A percentile compares a stretch with the other conserved stretches of the same genome.
Conservation (phyloP, 176 grass and related monocot genomes). For the Phoenix roebelenii region DNA sequence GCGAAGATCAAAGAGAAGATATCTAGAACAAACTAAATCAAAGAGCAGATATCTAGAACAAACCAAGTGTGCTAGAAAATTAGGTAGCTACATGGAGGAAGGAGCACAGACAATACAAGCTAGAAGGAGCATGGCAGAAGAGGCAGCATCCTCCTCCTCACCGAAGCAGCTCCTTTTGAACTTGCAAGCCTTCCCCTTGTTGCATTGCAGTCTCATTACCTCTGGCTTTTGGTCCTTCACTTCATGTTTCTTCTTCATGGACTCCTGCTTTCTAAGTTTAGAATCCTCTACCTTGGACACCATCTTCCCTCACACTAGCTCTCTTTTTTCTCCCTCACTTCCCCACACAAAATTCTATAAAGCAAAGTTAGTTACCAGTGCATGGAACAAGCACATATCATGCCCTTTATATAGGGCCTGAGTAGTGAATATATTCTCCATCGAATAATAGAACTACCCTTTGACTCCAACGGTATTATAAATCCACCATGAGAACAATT, state of each 20-base stretch:
- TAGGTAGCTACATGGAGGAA: neutral
- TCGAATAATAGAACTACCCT: no score
- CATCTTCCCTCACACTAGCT: neutral
- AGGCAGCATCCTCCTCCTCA: slow-evolving; percentile 58
- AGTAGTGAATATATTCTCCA: no score
- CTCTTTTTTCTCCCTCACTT: neutral
- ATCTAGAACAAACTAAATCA: no score
- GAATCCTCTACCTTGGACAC: slow-evolving; percentile 14
- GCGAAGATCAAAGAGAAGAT: no score
- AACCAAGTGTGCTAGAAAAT: no score
- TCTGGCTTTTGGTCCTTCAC: slow-evolving; percentile 17
- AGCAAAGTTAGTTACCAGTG: slow-evolving; percentile 4
- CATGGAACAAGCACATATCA: neutral
- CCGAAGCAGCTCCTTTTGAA: slow-evolving; percentile 89
- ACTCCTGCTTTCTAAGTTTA: slow-evolving; percentile 15
- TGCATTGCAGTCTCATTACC: slow-evolving; percentile 48
- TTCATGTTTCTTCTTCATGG: slow-evolving; percentile 11
- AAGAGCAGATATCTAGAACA: no score
- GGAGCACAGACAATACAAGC: slow-evolving; percentile 65
- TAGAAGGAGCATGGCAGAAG: slow-evolving; percentile 68
- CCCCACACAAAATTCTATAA: neutral
- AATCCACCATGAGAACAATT: no score
- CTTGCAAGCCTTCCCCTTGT: slow-evolving; percentile 71
- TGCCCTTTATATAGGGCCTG: slow-evolving; percentile 1
- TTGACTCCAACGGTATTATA: no score